Evolutionary conservation across 2,329 filamentous ascomycete species (phyloP), one percentile per base, ranked within the genome.

Genomic region (Didymella pinodella): DNA sequence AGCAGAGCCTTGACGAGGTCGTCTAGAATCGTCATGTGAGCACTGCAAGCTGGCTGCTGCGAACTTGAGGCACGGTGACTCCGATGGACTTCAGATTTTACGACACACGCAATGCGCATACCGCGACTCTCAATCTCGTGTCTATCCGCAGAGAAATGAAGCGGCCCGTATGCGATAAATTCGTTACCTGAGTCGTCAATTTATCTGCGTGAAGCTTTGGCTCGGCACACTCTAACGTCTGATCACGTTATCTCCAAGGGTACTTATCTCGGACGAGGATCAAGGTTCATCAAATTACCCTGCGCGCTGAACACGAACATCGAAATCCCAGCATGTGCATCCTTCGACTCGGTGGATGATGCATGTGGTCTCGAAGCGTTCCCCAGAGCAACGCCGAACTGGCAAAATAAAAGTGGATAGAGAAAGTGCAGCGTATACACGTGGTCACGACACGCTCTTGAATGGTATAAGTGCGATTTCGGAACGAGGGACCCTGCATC

Each of bases 11-110:
- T 45, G 48, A 50, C 31, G 47, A 36, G 53, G 11, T 31, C 40
- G 49, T 43, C 31, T 32, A 26, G 20, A 22, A 38, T 51, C 44
- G 55, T 64, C 63, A 63, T 54, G 59, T 63, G 61, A 56, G 46
- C 41, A 43, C 11, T 29, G 45, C 25, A 32, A 52, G 31, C 57
- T 18, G 18, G 18, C 18, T 18, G 18, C 18, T 50, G 53, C 52
- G 48, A 38, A 11, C 34, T 20, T 29, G 36, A 49, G 59, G 49
- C 54, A 53, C 45, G 38, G 60, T 50, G n/a, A 20, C n/a, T 47
- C 20, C 12, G 22, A 38, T 22, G 25, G 31, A 32, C 29, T 18
- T 45, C 31, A 16, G 6, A 28, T 36, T 32, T 31, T 25, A 47
- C 26, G 40, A 31, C 18, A 22, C 26, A 25, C 32, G 41, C 54